Evolutionary conservation across 306 rosid species (phyloP), one percentile per base, ranked within the genome.

Genomic region (Cucurbita argyrosperma): DNA sequence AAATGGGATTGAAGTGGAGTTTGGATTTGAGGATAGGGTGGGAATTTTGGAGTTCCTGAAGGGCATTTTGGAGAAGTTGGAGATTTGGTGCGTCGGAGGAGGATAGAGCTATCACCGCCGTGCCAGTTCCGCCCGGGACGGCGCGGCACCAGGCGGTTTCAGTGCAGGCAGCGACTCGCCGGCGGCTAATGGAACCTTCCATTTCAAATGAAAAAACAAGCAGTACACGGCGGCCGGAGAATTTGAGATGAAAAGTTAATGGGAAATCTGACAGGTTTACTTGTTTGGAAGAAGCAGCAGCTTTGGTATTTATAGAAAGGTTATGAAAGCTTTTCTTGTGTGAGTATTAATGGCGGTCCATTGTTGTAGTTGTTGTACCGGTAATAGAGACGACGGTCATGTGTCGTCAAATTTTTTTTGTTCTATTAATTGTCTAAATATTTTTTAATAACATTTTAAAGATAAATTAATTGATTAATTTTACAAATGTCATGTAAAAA

Each of bases 21-120:
- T 62, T 81, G 10, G 90, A 80, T 67, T 66, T 81, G 82, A 87
- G 92, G 82, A 89, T 79, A 7, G 90, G 92, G 54, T 83, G 92
- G 60, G 83, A 63, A 30, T 76, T 78, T 73, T 89, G 92, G 52
- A 89, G 79, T 4, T 68, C 63, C 59, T 76, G 66, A 56, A 87
- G 82, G 43, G 90, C 81, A 5, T 47, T 64, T 78, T 85, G 85
- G 74, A 87, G 78, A 19, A 3, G 67, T 0, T 76, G 13, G 30
- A 76, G 30, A 5, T 78, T 30, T 0, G 72, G 81, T n/a, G 77
- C 11, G 14, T 78, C 83, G 2, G 87, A 59, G 73, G 40, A 16
- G 11, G 49, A 84, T 8, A 89, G 18, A 10, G 85, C 85, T 11
- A 89, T 49, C 4, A 82, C 85, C 8, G 84, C 87, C 9, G 83